Base-by-base conservation (phyloP, 2,329 filamentous ascomycete species). In the Dactylellina drechsleri region DNA sequence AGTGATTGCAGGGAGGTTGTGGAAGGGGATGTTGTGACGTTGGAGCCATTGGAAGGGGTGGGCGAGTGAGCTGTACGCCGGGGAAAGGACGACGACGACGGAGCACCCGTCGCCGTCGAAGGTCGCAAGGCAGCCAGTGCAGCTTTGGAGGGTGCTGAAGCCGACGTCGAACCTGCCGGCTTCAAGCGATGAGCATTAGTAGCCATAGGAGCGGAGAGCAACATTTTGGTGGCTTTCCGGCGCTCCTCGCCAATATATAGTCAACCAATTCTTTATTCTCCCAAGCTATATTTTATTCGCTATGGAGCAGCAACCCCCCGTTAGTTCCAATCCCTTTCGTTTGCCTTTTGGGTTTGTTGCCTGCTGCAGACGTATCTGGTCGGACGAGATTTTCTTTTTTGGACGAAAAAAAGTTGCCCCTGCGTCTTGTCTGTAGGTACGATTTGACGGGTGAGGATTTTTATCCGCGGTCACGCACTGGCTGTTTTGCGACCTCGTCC, bases 111-210 rank as follows among this genome's bases (percentile, higher is more conserved):
- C 65, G 72, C 72, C 52, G 72, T 76, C 47, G 72, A 76, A 65
- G 72, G 72, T 56, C 72, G 43, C 43, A 70, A 26, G 23, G 62
- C 45, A 6, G 72, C 72, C 64, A 76, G 72, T 54, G 65, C 53
- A 53, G 66, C 64, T 74, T 74, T 74, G 2, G 70, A 62, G 49
- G 70, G 70, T 36, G 62, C 57, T 62, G 70, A 74, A 13, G 70
- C 70, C 70, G 70, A 74, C 62, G 70, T 74, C 70, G 70, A 67
- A 74, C 70, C 70, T 74, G 70, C 70, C 62, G 70, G 70, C 62
- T 74, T 74, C 70, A 74, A 58, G 57, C 70, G 70, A 74, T 74
- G 70, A 58, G 62, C 70, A 74, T 74, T 74, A 53, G 70, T 74
- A 52, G 70, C 70, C 70, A 74, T 74, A 31, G 70, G 70, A 66